These are phyloP conservation scores for Lagenidium sp. DNA, from an alignment of 352 stramenopile genomes.

Conservation along the genomic window DNA sequence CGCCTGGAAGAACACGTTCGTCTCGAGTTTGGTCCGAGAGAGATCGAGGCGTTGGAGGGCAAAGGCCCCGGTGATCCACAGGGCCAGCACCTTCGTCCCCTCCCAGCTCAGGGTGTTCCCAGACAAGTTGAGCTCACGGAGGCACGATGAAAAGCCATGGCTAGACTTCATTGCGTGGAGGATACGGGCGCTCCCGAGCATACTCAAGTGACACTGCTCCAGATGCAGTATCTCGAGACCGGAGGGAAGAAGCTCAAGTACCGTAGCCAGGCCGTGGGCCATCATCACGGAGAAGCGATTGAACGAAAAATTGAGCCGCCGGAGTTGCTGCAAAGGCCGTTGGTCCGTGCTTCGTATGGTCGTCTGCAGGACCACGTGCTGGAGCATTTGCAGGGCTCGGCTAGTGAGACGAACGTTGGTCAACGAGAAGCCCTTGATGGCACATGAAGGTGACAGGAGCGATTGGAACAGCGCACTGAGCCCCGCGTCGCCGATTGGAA, in stretches of 20 bases:
- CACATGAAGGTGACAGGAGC: slow-evolving; percentile 25
- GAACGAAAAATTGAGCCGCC: slow-evolving; percentile 52
- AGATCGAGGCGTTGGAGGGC: slow-evolving; percentile 49
- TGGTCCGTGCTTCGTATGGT: slow-evolving; percentile 17
- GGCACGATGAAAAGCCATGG: slow-evolving; percentile 27
- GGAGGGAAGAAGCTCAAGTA: slow-evolving; percentile 30
- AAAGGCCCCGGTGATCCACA: slow-evolving; percentile 50
- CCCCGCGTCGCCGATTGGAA: slow-evolving; percentile 28
- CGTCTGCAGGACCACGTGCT: slow-evolving; percentile 45
- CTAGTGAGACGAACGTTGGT: slow-evolving; percentile 38
- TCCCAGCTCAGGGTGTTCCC: slow-evolving; percentile 39
- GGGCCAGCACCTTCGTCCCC: slow-evolving; percentile 29
- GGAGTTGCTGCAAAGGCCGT: slow-evolving; percentile 14
- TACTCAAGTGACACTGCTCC: slow-evolving; percentile 33
- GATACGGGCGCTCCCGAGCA: slow-evolving; percentile 22
- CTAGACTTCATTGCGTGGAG: slow-evolving; percentile 35
- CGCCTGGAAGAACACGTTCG: slow-evolving; percentile 39
- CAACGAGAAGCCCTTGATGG: slow-evolving; percentile 28
- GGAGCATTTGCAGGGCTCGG: slow-evolving; percentile 28
- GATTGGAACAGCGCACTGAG: slow-evolving; percentile 42
- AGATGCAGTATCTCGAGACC: slow-evolving; percentile 51
- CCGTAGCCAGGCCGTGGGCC: slow-evolving; percentile 33
- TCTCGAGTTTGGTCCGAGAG: slow-evolving; percentile 43
- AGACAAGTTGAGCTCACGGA: slow-evolving; percentile 54
- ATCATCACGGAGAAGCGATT: slow-evolving; percentile 47